Evolutionary conservation across 2,329 filamentous ascomycete species (phyloP).

Genomic region (Esteya vermicola): DNA sequence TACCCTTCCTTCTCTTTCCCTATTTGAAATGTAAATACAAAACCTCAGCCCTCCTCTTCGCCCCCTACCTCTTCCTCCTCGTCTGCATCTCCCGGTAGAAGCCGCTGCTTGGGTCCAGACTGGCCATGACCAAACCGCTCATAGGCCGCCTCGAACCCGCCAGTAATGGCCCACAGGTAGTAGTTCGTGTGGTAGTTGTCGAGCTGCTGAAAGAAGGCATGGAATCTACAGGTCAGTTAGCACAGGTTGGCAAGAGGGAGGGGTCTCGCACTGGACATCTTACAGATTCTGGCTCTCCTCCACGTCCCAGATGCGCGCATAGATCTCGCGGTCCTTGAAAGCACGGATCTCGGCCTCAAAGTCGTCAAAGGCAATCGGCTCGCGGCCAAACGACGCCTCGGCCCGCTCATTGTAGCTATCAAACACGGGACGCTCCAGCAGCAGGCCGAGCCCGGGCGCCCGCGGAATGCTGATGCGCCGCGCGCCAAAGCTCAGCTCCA

Average conservation of each 20-base stretch:
- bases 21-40: no score
- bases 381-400: conserved; percentile 44
- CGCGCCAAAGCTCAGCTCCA: conserved; percentile 58
- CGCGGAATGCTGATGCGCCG: conserved; percentile 81
- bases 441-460: conserved; percentile 73
- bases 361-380: conserved; percentile 63
- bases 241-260: background rate
- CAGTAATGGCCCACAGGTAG: conserved; percentile 62
- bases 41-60: conserved; percentile 11
- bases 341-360: conserved; percentile 66
- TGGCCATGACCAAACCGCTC: conserved; percentile 27
- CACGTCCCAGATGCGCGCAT: conserved; percentile 77
- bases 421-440: conserved; percentile 86
- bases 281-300: conserved; percentile 80
- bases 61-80: conserved; percentile 29
- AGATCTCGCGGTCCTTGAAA: conserved; percentile 89
- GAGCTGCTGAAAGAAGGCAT: conserved; percentile 65
- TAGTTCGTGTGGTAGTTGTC: conserved; percentile 59
- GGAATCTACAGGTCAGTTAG: conserved; percentile 56
- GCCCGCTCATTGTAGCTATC: conserved; percentile 72
- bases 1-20: background rate
- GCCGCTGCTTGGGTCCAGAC: conserved; percentile 22
- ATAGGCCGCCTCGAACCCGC: conserved; percentile 48
- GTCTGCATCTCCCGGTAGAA: conserved; percentile 32
- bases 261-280: conserved; percentile 29